These are phyloP conservation scores for Phytophthora niederhauseri DNA, from an alignment of 352 stramenopile species.

Conservation along the genomic window DNA sequence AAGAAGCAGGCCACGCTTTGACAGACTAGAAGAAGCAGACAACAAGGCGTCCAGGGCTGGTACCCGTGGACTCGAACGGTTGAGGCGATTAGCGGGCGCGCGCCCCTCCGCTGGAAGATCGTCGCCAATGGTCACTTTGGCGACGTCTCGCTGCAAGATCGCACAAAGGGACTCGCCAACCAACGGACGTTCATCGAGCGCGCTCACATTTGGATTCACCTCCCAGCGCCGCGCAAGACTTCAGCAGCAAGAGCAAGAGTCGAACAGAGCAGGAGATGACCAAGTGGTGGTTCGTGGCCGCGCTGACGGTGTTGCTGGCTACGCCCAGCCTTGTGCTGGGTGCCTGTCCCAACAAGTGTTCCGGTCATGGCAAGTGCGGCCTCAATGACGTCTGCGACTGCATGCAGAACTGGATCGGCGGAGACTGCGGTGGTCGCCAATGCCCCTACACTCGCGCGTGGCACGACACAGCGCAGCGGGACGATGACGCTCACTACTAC, in stretches of 20 bases:
- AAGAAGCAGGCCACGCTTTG: not conserved
- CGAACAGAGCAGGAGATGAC: constrained; percentile 14
- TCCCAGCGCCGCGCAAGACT: constrained; percentile 4
- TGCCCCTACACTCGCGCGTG: constrained; percentile 64
- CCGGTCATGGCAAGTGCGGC: constrained; percentile 62
- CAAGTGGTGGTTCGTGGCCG: constrained; percentile 43
- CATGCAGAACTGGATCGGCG: constrained; percentile 61
- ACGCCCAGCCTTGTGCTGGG: constrained; percentile 35
- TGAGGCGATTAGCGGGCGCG: not conserved
- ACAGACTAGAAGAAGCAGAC: not conserved
- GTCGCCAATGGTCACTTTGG: constrained; percentile 21
- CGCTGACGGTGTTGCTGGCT: constrained; percentile 43
- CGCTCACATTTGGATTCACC: constrained; percentile 29
- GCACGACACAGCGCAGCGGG: constrained; percentile 48
- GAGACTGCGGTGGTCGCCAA: constrained; percentile 59
- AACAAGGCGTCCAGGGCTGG: not conserved
- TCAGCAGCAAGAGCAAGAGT: constrained; percentile 2
- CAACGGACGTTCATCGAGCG: not conserved
- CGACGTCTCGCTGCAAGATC: constrained; percentile 20
- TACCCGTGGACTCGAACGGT: not conserved
- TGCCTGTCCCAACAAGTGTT: constrained; percentile 69
- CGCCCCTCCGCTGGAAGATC: constrained; percentile 19
- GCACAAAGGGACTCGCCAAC: constrained; percentile 10
- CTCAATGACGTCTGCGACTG: constrained; percentile 68
- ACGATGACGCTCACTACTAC: constrained; percentile 61